Percentiles rank a stretch among this genome's conserved stretches.
Evolutionary conservation across 2,329 filamentous ascomycete species (phyloP).

Genomic region (Pseudopithomyces maydicus): DNA sequence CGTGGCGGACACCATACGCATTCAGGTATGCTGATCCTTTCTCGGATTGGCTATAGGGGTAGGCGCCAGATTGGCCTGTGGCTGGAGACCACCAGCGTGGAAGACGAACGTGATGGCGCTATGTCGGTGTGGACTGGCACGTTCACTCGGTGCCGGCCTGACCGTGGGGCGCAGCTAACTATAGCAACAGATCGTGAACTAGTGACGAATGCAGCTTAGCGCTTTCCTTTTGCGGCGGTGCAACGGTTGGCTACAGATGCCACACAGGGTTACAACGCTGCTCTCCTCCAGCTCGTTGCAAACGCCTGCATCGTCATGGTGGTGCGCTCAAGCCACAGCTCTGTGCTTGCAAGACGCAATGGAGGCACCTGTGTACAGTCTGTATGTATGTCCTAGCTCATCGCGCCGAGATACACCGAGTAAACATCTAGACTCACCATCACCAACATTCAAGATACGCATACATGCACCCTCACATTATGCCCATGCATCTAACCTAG

Average conservation of each 20-base stretch:
- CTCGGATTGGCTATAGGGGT: background rate
- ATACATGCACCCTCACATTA: background rate
- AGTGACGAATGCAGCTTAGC: background rate
- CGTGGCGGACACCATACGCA: background rate
- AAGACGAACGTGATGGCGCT: background rate
- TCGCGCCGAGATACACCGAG: background rate
- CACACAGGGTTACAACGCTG: conserved; percentile 7
- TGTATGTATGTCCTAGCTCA: background rate
- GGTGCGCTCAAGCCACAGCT: conserved; percentile 7
- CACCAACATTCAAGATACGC: background rate
- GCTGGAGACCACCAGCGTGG: conserved; percentile 1
- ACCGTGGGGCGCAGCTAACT: conserved; percentile 3
- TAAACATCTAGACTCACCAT: background rate
- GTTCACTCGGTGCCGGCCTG: conserved; percentile 5
- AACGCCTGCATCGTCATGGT: background rate
- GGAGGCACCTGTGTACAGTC: background rate
- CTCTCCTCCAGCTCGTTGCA: conserved; percentile 4
- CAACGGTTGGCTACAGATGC: background rate
- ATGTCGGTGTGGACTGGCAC: background rate
- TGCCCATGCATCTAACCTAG: background rate
- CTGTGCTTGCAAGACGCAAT: background rate
- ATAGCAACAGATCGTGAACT: background rate
- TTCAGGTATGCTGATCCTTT: background rate
- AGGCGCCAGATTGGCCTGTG: conserved; percentile 1
- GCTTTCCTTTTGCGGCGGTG: background rate